Evolutionary conservation across 2,329 filamentous ascomycete genomes (phyloP).

Genomic region (Thermoascus crustaceus): DNA sequence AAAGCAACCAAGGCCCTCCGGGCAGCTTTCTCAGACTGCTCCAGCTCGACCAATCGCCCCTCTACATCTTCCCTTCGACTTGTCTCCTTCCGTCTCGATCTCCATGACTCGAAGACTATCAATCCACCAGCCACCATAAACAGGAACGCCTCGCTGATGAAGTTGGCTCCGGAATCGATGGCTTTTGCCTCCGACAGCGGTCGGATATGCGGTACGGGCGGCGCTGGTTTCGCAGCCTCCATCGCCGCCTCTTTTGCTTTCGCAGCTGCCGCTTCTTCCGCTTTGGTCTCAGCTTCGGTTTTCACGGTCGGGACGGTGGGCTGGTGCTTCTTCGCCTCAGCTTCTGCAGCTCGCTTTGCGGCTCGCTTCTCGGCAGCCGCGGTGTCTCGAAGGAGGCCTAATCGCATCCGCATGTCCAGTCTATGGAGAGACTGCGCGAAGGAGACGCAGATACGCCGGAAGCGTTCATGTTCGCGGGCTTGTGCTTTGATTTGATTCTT

Average conservation of each 20-base stretch:
- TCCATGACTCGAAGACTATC: slow-evolving; percentile 55
- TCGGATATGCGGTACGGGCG: slow-evolving; percentile 48
- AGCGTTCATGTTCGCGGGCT: slow-evolving; percentile 60
- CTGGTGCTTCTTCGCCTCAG: slow-evolving; percentile 47
- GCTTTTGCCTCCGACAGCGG: slow-evolving; percentile 60
- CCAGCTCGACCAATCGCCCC: slow-evolving; percentile 51
- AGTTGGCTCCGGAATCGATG: slow-evolving; percentile 61
- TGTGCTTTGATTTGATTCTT: slow-evolving; percentile 61
- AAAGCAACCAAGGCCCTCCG: slow-evolving; percentile 35
- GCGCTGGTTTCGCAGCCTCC: slow-evolving; percentile 41
- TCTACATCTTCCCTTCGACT: slow-evolving; percentile 53
- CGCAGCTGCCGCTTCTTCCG: slow-evolving; percentile 44
- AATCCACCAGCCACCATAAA: slow-evolving; percentile 56
- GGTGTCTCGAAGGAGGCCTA: slow-evolving; percentile 56
- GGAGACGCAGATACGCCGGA: slow-evolving; percentile 52
- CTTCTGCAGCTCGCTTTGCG: slow-evolving; percentile 45
- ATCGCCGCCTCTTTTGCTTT: slow-evolving; percentile 34
- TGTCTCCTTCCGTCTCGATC: slow-evolving; percentile 53
- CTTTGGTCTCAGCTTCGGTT: slow-evolving; percentile 52
- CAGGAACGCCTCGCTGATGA: slow-evolving; percentile 59
- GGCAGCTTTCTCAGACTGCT: slow-evolving; percentile 40
- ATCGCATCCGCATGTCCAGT: slow-evolving; percentile 59
- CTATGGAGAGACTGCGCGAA: slow-evolving; percentile 58
- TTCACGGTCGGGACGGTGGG: slow-evolving; percentile 51
- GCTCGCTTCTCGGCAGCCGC: slow-evolving; percentile 41